Percentiles rank a stretch among this genome's conserved stretches.
These are phyloP conservation scores for Scedosporium minutisporum DNA, from an alignment of 2,329 filamentous ascomycete species.

Conservation along the genomic window DNA sequence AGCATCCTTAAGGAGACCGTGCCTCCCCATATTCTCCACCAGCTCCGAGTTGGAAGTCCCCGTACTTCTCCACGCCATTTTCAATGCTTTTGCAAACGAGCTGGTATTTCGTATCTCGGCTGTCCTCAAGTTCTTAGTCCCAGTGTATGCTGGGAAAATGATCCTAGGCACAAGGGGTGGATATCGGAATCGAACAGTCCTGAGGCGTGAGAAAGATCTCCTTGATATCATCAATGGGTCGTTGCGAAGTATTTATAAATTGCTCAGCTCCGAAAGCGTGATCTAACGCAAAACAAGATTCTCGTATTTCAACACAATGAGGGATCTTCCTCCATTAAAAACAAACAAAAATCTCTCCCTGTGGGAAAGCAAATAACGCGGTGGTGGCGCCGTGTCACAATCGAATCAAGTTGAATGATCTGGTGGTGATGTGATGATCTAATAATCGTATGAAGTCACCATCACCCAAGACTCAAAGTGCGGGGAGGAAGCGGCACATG, in stretches of 20 bases:
- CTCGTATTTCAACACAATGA: no score
- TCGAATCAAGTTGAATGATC: neutral
- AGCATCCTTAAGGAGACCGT: slow-evolving; percentile 62
- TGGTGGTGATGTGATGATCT: neutral
- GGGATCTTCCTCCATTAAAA: no score
- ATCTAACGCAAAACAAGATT: no score
- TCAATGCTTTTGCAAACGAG: slow-evolving; percentile 11
- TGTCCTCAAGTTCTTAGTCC: neutral
- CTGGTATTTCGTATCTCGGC: neutral
- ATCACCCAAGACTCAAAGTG: neutral
- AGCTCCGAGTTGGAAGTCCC: slow-evolving; percentile 66
- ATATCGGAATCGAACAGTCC: neutral
- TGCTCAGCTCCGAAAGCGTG: no score
- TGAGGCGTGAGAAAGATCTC: neutral
- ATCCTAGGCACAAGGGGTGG: neutral
- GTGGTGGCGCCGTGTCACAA: neutral
- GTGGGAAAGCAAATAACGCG: neutral
- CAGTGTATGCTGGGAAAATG: neutral
- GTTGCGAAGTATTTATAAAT: neutral
- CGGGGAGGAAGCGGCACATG: neutral
- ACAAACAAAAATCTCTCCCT: neutral
- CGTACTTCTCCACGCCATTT: slow-evolving; percentile 86
- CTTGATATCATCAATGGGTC: neutral
- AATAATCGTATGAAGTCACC: neutral
- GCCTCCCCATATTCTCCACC: slow-evolving; percentile 64